These are phyloP conservation scores for Candida silvatica DNA, from an alignment of 805 yeast species.

Conservation along the genomic window DNA sequence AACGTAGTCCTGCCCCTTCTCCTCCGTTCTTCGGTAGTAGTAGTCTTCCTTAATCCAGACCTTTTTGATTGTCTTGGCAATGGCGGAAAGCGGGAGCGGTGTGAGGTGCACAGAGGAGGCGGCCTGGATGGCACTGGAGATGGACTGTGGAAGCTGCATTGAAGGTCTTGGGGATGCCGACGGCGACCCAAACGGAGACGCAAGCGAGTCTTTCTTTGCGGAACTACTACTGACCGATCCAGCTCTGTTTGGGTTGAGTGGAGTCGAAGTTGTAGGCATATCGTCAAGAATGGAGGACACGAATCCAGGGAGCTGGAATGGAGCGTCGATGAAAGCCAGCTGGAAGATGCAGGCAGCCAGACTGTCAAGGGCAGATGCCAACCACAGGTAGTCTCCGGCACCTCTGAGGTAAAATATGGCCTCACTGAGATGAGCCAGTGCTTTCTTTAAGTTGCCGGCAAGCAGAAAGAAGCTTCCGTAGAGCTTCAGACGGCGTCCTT, in stretches of 20 bases:
- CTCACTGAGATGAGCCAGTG: slow-evolving; percentile 67
- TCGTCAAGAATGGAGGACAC: slow-evolving; percentile 16
- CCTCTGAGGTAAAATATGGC: slow-evolving; percentile 51
- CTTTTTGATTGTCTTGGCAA: slow-evolving; percentile 29
- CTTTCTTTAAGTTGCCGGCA: slow-evolving; percentile 71
- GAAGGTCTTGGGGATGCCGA: slow-evolving; percentile 42
- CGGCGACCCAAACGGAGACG: slow-evolving; percentile 22
- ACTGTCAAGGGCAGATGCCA: slow-evolving; percentile 82
- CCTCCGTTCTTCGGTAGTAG: slow-evolving; percentile 43
- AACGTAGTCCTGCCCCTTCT: slow-evolving; percentile 61
- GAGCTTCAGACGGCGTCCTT: slow-evolving; percentile 69
- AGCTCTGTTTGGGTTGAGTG: background rate
- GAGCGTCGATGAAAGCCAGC: slow-evolving; percentile 45
- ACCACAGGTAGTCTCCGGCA: slow-evolving; percentile 75
- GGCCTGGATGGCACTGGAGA: slow-evolving; percentile 7
- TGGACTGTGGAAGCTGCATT: slow-evolving; percentile 17
- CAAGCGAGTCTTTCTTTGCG: slow-evolving; percentile 16
- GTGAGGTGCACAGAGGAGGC: slow-evolving; percentile 4
- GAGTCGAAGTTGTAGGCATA: too few species aligned
- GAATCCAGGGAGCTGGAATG: slow-evolving; percentile 38
- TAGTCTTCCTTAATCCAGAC: slow-evolving; percentile 30
- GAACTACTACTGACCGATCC: background rate
- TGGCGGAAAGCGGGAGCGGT: slow-evolving; percentile 13
- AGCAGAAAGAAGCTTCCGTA: slow-evolving; percentile 70
- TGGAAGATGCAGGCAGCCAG: slow-evolving; percentile 58